Conservation (phyloP, 306 rosid species). For the Chamaecrista fasciculata region DNA sequence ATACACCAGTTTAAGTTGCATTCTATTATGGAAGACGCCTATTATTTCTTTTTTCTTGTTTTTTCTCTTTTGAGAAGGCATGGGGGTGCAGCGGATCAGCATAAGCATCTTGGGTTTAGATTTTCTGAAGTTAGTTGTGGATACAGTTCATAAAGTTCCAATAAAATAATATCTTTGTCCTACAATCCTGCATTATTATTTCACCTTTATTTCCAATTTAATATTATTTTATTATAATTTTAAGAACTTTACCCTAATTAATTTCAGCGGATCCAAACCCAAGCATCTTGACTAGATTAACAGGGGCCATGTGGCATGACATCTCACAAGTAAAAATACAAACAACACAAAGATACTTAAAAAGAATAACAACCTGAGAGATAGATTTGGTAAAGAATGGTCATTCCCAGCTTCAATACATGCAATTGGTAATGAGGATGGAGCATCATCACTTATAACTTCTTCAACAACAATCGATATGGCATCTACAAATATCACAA, state of each 20-base stretch:
- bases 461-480: constrained; percentile 81
- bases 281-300: constrained; percentile 1
- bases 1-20: background rate
- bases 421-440: constrained; percentile 69
- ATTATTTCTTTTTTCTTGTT: background rate
- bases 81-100: background rate
- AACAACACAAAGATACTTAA: constrained; percentile 18
- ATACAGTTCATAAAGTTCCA: too few relatives aligned
- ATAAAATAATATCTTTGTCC: too few relatives aligned
- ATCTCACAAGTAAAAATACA: constrained; percentile 4
- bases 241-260: too few relatives aligned
- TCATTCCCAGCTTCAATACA: constrained; percentile 85
- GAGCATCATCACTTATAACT: constrained; percentile 58
- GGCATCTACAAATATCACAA: constrained; percentile 83
- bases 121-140: too few relatives aligned
- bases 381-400: constrained; percentile 81
- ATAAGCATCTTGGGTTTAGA: constrained; percentile 9
- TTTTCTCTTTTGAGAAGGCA: too few relatives aligned
- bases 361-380: constrained; percentile 73
- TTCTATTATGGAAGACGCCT: constrained; percentile 1
- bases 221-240: too few relatives aligned
- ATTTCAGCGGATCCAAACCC: too few relatives aligned
- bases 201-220: too few relatives aligned
- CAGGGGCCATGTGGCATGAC: constrained; percentile 8
- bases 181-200: too few relatives aligned